These are phyloP conservation scores for Lachnellula hyalina DNA, from an alignment of 2,329 filamentous ascomycete genomes.

Conservation along the genomic window DNA sequence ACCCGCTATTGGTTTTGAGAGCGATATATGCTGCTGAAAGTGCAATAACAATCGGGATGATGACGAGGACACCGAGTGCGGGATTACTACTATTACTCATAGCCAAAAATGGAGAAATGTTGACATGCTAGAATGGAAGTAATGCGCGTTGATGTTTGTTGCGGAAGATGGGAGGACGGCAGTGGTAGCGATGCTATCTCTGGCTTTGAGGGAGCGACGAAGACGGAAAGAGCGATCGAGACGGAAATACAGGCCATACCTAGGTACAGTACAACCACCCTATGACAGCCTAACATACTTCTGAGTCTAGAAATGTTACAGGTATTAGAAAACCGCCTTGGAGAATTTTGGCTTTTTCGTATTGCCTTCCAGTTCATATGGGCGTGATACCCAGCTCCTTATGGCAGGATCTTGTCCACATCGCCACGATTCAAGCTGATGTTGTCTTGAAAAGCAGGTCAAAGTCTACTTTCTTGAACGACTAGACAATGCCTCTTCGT, in stretches of 20 bases:
- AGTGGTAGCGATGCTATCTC: not conserved
- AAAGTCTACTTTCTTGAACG: slow-evolving; percentile 20
- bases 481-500: slow-evolving; percentile 20
- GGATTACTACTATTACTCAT: slow-evolving; percentile 35
- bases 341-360: too few species aligned
- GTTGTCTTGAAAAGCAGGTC: not conserved
- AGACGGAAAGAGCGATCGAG: not conserved
- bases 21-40: slow-evolving; percentile 30
- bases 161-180: not conserved
- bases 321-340: too few species aligned
- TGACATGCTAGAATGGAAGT: slow-evolving; percentile 20
- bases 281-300: not conserved
- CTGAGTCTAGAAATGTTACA: not conserved
- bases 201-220: not conserved
- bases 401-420: not conserved
- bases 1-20: slow-evolving; percentile 25
- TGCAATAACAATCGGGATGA: slow-evolving; percentile 41
- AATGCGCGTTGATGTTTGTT: slow-evolving; percentile 5
- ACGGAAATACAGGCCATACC: not conserved
- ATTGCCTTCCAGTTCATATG: not conserved
- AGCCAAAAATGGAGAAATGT: slow-evolving; percentile 29
- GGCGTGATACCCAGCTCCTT: not conserved
- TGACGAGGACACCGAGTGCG: slow-evolving; percentile 39
- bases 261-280: not conserved
- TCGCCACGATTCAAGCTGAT: not conserved